phyloP scores from a whole-genome alignment of 495 filamentous ascomycete genomes.

The Penicillium tannophilum region DNA sequence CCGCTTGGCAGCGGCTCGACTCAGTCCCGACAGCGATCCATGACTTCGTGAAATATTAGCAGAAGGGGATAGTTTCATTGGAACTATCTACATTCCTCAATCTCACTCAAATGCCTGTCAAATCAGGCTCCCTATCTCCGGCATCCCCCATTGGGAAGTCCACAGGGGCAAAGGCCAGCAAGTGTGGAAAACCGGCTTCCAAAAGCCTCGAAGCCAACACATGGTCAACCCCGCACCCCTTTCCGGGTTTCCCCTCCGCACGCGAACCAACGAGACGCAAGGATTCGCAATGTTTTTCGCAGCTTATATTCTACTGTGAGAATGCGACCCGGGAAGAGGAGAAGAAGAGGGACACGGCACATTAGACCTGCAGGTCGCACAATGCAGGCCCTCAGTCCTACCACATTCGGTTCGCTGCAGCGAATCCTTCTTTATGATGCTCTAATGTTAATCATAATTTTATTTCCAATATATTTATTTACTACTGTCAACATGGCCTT shows the following conservation, averaged over 20 bases:
- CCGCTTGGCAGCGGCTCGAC: constrained; percentile 24
- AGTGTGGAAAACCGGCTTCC: neutral
- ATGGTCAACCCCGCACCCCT: neutral
- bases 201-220: neutral
- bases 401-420: constrained; percentile 1
- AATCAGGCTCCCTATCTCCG: neutral
- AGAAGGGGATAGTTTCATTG: too few relatives aligned
- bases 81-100: too few relatives aligned
- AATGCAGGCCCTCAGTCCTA: neutral
- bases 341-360: neutral
- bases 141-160: neutral
- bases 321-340: neutral
- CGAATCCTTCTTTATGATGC: neutral
- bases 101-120: neutral
- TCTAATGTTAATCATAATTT: constrained; percentile 12
- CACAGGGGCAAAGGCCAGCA: neutral
- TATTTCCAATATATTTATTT: neutral
- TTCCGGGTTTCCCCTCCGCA: neutral
- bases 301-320: too few relatives aligned
- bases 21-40: constrained; percentile 29
- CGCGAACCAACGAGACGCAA: neutral
- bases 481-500: too few relatives aligned
- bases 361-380: constrained; percentile 2
- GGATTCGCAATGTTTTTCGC: neutral
- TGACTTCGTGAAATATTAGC: constrained; percentile 27